These are phyloP conservation scores for Paragyromitra xinjiangensis DNA, from an alignment of 495 filamentous ascomycete species.

Conservation along the genomic window DNA sequence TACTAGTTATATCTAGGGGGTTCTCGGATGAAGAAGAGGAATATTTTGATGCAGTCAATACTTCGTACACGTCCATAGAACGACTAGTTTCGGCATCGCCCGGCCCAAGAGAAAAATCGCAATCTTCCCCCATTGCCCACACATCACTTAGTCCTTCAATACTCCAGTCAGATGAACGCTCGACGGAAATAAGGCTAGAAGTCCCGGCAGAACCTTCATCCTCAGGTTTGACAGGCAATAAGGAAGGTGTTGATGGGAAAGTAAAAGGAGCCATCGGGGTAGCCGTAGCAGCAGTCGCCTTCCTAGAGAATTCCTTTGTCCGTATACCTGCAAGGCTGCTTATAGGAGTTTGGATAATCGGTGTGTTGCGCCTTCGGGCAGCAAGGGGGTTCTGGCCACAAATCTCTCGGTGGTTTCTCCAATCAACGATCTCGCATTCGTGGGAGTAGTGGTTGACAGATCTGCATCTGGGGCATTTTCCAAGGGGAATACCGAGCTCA, in stretches of 20 bases:
- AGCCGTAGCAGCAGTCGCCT: neutral
- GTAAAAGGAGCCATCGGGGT: neutral
- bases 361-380: neutral
- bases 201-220: neutral
- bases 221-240: neutral
- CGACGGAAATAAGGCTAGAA: neutral
- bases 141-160: neutral
- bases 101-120: neutral
- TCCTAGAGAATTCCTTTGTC: neutral
- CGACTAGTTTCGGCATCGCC: neutral
- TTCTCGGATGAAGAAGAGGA: constrained; percentile 32
- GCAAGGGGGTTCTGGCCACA: neutral
- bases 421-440: neutral
- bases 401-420: neutral
- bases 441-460: neutral
- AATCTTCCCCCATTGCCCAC: neutral
- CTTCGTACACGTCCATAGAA: neutral
- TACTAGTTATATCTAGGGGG: constrained; percentile 14
- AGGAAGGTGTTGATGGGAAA: neutral
- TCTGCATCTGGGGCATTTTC: neutral
- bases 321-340: neutral
- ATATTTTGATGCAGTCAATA: constrained; percentile 48
- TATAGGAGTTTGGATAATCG: neutral
- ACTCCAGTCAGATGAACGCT: neutral
- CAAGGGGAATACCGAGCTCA: neutral